Percentiles rank a stretch among this genome's conserved stretches.
Evolutionary conservation across 805 yeast species (phyloP).

Genomic region (Saccharomycopsis sp.): DNA sequence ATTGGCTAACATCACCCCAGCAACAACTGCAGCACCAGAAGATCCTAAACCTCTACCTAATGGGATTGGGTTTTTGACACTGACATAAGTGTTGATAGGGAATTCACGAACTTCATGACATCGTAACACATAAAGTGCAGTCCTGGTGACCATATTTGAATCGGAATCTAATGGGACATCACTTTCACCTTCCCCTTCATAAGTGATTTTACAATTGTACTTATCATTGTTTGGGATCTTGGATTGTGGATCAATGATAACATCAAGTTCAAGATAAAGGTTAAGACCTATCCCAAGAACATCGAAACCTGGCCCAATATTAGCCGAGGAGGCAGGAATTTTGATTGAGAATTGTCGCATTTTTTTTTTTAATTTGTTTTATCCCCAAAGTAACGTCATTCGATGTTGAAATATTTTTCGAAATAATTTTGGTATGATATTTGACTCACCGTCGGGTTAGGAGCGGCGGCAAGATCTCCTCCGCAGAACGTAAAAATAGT

Average conservation of each 20-base stretch:
- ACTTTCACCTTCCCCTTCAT: constrained; percentile 75
- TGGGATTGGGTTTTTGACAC: constrained; percentile 87
- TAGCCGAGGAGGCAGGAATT: constrained; percentile 96
- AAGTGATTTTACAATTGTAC: constrained; percentile 60
- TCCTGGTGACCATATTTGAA: constrained; percentile 80
- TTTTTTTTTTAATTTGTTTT: constrained; percentile 27
- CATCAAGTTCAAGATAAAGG: constrained; percentile 63
- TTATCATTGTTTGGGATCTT: constrained; percentile 44
- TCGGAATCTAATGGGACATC: constrained; percentile 75
- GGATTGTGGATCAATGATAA: constrained; percentile 47
- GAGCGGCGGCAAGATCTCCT: no score
- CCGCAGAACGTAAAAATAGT: no score
- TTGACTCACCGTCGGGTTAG: no score
- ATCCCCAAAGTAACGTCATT: background rate
- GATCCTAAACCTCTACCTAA: constrained; percentile 96
- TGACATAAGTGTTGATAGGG: constrained; percentile 77
- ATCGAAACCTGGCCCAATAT: constrained; percentile 98
- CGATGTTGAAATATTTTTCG: background rate
- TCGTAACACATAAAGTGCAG: constrained; percentile 86
- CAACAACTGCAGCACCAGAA: constrained; percentile 97
- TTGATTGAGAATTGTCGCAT: constrained; percentile 50
- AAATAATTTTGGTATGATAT: no score
- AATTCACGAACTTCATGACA: constrained; percentile 70
- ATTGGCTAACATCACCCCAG: constrained; percentile 87
- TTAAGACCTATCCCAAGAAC: constrained; percentile 89